Conservation (phyloP, 2,329 filamentous ascomycete genomes). For the Fusarium longipes region DNA sequence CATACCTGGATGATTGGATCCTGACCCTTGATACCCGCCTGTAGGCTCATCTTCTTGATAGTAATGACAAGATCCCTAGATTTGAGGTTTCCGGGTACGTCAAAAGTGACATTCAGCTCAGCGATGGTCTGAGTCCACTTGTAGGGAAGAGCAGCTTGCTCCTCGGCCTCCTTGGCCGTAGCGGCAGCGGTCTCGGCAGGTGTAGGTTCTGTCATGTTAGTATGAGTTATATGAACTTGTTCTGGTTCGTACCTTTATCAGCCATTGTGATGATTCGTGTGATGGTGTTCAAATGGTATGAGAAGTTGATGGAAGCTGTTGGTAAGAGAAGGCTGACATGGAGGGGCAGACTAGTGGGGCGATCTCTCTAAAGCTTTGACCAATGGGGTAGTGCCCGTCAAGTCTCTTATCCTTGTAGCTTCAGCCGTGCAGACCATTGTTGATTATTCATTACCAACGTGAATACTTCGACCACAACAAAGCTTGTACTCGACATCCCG, state of each 20-base stretch:
- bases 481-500: neutral
- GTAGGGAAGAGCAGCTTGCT: constrained; percentile 93
- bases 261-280: constrained; percentile 50
- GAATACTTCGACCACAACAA: constrained; percentile 5
- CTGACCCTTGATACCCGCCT: constrained; percentile 88
- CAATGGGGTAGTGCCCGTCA: constrained; percentile 33
- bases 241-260: constrained; percentile 54
- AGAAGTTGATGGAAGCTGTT: constrained; percentile 39
- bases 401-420: constrained; percentile 17
- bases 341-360: constrained; percentile 38
- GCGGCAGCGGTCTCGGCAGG: constrained; percentile 68
- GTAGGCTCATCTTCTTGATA: constrained; percentile 81
- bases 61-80: constrained; percentile 85
- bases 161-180: constrained; percentile 79
- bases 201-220: constrained; percentile 58
- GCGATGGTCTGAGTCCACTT: constrained; percentile 95
- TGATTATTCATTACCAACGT: constrained; percentile 24
- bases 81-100: constrained; percentile 85
- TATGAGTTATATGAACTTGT: too few species aligned
- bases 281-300: constrained; percentile 13
- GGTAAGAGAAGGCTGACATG: constrained; percentile 48
- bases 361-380: constrained; percentile 5
- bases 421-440: constrained; percentile 44
- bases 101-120: constrained; percentile 83
- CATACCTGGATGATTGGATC: constrained; percentile 82